phyloP scores from a whole-genome alignment of 208 protist genomes.

The Sergeia podlipaevii region DNA sequence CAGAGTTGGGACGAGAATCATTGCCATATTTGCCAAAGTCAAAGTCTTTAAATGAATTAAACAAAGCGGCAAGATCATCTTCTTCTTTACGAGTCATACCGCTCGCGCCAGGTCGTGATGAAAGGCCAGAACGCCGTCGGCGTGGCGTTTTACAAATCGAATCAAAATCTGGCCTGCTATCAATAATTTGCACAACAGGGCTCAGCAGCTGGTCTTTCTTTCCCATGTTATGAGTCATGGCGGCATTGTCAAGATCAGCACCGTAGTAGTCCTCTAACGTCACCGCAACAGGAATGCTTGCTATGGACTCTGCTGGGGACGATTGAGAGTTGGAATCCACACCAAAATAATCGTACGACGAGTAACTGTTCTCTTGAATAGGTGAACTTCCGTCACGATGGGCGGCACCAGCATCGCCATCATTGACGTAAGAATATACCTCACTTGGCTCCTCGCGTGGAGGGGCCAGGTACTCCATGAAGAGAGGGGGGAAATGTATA shows the following conservation, averaged over 20 bases:
- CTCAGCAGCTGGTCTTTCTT: not conserved
- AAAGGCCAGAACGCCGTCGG: not conserved
- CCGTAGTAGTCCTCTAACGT: slow-evolving; percentile 4
- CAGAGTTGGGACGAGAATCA: not conserved
- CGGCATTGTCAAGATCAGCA: not conserved
- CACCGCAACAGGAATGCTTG: not conserved
- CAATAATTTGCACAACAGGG: not conserved
- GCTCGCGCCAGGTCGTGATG: not conserved
- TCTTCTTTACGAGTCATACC: not conserved
- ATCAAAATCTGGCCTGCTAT: not conserved
- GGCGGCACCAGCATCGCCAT: slow-evolving; percentile 13
- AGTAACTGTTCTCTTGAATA: slow-evolving; percentile 11
- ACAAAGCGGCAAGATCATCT: not conserved
- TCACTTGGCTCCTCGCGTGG: slow-evolving; percentile 9
- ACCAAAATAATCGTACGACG: slow-evolving; percentile 2
- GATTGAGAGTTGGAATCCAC: not conserved
- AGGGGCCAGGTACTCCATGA: not conserved
- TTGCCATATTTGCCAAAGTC: slow-evolving; percentile 4
- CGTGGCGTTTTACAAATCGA: not conserved
- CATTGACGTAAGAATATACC: slow-evolving; percentile 23
- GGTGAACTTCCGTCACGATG: not conserved
- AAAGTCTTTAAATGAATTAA: slow-evolving; percentile 6
- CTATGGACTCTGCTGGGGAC: not conserved
- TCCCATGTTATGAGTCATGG: not conserved
- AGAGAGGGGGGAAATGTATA: not conserved